A percentile compares a stretch with the other conserved stretches of the same genome.
Evolutionary conservation across 2,329 filamentous ascomycete genomes (phyloP).

Genomic region (Pezicula carpinea): DNA sequence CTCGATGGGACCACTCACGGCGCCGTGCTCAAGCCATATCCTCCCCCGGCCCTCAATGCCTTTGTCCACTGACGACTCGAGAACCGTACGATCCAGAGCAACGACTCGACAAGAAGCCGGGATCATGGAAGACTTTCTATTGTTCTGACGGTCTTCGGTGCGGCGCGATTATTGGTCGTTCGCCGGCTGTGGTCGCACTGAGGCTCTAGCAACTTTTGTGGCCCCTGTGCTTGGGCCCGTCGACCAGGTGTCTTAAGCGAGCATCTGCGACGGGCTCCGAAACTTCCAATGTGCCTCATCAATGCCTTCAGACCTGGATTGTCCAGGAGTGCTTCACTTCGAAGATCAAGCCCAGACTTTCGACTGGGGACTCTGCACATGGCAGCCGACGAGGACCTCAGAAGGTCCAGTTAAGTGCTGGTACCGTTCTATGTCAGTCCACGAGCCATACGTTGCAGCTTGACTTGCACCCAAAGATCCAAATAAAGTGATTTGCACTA

Average conservation of each 20-base stretch:
- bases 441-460: background rate
- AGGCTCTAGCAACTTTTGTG: conserved; percentile 1
- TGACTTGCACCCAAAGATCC: conserved; percentile 5
- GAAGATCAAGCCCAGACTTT: conserved; percentile 8
- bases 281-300: conserved; percentile 23
- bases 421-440: conserved; percentile 2
- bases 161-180: conserved; percentile 8
- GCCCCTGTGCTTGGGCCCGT: conserved; percentile 8
- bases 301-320: conserved; percentile 20
- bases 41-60: conserved; percentile 5
- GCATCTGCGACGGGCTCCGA: conserved; percentile 24
- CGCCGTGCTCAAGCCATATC: conserved; percentile 5
- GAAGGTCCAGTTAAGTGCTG: conserved; percentile 5
- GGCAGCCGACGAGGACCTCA: conserved; percentile 6
- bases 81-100: background rate
- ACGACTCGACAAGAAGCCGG: conserved; percentile 1
- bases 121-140: conserved; percentile 13
- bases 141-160: conserved; percentile 1
- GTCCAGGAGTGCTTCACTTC: conserved; percentile 10
- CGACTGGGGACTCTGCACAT: conserved; percentile 9
- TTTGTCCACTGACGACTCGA: conserved; percentile 8
- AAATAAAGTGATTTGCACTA: conserved; percentile 9
- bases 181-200: background rate
- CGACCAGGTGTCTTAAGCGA: conserved; percentile 23
- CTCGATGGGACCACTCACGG: background rate